phyloP scores from a whole-genome alignment of 371 early-diverging fungal genomes.

The Mycotypha africana region DNA sequence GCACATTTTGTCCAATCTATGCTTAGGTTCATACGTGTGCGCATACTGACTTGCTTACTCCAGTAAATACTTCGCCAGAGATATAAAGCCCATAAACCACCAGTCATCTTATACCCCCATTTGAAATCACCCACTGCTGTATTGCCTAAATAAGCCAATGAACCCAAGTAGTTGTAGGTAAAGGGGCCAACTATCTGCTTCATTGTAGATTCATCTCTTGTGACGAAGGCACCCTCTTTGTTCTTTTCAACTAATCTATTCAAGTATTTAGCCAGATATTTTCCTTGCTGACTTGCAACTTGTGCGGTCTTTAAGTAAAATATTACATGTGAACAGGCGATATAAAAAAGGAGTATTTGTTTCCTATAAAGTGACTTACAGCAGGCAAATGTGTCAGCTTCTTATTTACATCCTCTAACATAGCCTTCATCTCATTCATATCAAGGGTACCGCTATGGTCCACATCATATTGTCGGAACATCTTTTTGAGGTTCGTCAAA shows the following conservation, averaged over 20 bases:
- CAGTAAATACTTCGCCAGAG: slow-evolving; percentile 66
- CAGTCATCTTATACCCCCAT: slow-evolving; percentile 47
- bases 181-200: slow-evolving; percentile 47
- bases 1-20: slow-evolving; percentile 42
- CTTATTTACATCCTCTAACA: slow-evolving; percentile 59
- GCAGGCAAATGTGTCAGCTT: slow-evolving; percentile 73
- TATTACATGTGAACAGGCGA: too few relatives aligned
- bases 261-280: slow-evolving; percentile 58
- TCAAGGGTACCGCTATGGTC: slow-evolving; percentile 58
- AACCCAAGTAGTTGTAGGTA: slow-evolving; percentile 67
- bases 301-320: slow-evolving; percentile 66
- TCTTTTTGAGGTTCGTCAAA: slow-evolving; percentile 35
- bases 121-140: slow-evolving; percentile 66
- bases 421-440: slow-evolving; percentile 49
- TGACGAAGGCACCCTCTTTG: neutral
- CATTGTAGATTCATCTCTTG: slow-evolving; percentile 2
- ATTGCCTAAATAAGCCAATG: slow-evolving; percentile 80
- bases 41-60: slow-evolving; percentile 53
- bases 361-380: too few relatives aligned
- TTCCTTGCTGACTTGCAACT: slow-evolving; percentile 84
- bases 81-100: slow-evolving; percentile 58
- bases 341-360: too few relatives aligned
- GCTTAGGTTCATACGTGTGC: slow-evolving; percentile 38
- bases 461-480: slow-evolving; percentile 57
- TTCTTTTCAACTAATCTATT: slow-evolving; percentile 20